Evolutionary conservation across 371 early-diverging fungal species (phyloP), one percentile per base, ranked within the genome.

Genomic region (Mortierella sp.): DNA sequence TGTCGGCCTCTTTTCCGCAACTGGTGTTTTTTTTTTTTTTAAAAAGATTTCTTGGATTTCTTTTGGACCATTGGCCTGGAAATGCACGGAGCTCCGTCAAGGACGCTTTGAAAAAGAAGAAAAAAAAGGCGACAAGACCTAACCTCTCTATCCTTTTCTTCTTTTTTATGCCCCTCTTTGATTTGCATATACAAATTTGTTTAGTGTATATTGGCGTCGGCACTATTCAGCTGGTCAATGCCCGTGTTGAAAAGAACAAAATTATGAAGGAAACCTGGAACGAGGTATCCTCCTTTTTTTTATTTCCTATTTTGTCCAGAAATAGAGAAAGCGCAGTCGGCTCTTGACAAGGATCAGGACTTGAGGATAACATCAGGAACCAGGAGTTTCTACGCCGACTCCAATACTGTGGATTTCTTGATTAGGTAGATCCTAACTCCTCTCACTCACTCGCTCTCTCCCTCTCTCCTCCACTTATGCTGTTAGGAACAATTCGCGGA

Each of bases 401-500:
- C 28, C 14, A 50, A 16, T 16, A 44, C 21, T 3, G 21, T 45
- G 45, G 15, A 6, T 2, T 9, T 45, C 4, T 7, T 4, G 29
- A 45, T 56, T 26, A 47, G 57, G 21, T 26, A 19, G 6, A n/a
- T 37, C 50, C 28, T 29, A 51, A 12, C 52, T 30, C 19, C 28
- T 62, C 11, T 52, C 14, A 26, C 47, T 29, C 55, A 26, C 53
- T 56, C 14, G 25, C 46, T 56, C 37, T 25, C 1, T 51, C 12
- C 52, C 29, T 9, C 25, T 53, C 23, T 7, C 28, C 15, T 51
- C n/a, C 53, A 19, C 7, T 50, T 16, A 3, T 21, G 46, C 4
- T 14, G 16, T n/a, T 73, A 79, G 80, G 80, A 79, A 73, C 80
- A 79, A 79, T 57, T 79, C 60, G 73, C 61, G 12, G 80, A 79